Percentiles rank a stretch among this genome's conserved stretches.
phyloP scores from a whole-genome alignment of 768 basidiomycete genomes.

The Lentinus brumalis region DNA sequence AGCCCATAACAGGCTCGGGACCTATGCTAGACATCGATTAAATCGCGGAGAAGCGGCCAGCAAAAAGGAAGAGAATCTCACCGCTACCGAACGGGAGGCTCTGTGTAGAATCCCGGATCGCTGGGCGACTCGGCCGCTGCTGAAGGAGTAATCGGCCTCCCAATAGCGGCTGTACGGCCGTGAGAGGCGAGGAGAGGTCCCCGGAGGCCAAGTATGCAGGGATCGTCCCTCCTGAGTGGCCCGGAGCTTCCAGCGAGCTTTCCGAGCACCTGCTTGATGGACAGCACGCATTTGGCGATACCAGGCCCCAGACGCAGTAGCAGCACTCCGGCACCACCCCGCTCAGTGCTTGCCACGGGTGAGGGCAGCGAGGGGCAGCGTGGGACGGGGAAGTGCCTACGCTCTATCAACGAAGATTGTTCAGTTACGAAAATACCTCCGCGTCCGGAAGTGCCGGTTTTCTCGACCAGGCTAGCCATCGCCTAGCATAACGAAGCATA shows the following conservation, averaged over 20 bases:
- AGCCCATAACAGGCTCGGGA: constrained; percentile 2
- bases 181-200: neutral
- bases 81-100: constrained; percentile 3
- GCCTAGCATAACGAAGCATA: neutral
- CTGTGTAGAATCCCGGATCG: neutral
- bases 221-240: neutral
- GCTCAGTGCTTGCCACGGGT: neutral
- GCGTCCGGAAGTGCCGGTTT: neutral
- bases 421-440: neutral
- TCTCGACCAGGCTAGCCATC: neutral
- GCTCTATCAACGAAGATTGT: neutral
- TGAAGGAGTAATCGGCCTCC: neutral
- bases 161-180: neutral
- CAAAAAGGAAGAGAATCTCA: constrained; percentile 7
- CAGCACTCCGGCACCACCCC: neutral
- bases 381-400: neutral
- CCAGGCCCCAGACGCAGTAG: neutral
- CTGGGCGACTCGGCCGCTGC: neutral
- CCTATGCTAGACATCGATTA: neutral
- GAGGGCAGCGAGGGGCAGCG: neutral
- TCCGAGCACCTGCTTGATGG: neutral
- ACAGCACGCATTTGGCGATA: neutral
- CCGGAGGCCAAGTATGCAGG: neutral
- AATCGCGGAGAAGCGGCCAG: constrained; percentile 1
- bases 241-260: neutral